Percentiles rank a stretch among this genome's conserved stretches.
Conservation (phyloP, 1,139 yeast genomes). For the Geotrichum reessii region DNA sequence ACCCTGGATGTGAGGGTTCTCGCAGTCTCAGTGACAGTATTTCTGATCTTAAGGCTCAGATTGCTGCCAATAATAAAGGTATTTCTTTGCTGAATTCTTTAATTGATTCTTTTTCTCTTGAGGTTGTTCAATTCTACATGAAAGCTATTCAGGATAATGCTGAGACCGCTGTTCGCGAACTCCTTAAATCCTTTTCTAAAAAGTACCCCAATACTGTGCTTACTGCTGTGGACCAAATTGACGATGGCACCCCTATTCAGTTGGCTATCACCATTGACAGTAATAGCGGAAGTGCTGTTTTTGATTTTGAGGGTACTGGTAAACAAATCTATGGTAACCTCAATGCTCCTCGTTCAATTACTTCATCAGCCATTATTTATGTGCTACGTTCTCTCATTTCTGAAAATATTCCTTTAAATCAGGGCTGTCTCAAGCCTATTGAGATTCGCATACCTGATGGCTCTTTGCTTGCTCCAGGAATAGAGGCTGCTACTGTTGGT, state of each 20-base stretch:
- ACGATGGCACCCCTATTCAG: slow-evolving; percentile 53
- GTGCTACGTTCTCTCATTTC: slow-evolving; percentile 70
- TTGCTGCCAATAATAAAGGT: slow-evolving; percentile 64
- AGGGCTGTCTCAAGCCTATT: slow-evolving; percentile 75
- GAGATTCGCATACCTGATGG: slow-evolving; percentile 61
- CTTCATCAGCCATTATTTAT: slow-evolving; percentile 75
- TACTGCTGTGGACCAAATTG: slow-evolving; percentile 50
- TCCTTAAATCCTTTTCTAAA: slow-evolving; percentile 38
- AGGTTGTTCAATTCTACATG: slow-evolving; percentile 55
- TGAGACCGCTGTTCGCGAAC: slow-evolving; percentile 47
- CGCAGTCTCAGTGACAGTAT: slow-evolving; percentile 54
- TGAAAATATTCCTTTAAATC: slow-evolving; percentile 76
- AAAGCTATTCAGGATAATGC: slow-evolving; percentile 56
- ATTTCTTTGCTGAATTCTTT: slow-evolving; percentile 46
- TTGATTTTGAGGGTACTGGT: slow-evolving; percentile 59
- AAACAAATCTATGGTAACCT: slow-evolving; percentile 56
- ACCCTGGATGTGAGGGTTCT: slow-evolving; percentile 57
- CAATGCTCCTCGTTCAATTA: slow-evolving; percentile 67
- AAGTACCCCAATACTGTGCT: slow-evolving; percentile 31
- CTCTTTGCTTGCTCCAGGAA: slow-evolving; percentile 62
- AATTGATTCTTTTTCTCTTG: slow-evolving; percentile 47
- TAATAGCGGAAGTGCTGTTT: slow-evolving; percentile 45
- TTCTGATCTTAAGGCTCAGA: slow-evolving; percentile 61
- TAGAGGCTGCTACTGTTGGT: slow-evolving; percentile 81
- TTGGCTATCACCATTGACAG: slow-evolving; percentile 43